Evolutionary conservation across 2,329 filamentous ascomycete species (phyloP), one percentile per base, ranked within the genome.

Genomic region (Sphaerulina vaccinii): DNA sequence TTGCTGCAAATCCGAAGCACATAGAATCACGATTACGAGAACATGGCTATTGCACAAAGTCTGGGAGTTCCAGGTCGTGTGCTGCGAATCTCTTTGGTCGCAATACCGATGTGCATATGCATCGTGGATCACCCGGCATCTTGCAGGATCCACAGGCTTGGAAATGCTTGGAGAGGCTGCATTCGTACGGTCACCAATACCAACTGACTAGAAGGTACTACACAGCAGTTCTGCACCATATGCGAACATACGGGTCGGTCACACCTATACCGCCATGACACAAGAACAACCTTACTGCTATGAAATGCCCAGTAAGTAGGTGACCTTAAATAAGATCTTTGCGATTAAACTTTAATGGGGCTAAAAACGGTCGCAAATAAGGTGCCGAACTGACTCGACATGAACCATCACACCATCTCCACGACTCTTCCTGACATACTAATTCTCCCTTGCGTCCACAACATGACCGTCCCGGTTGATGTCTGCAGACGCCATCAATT

Each of bases 261-360:
- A 11, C 32, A 35, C 13, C 5, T 35, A 35, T 35, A 35, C 32
- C 32, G 16, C 5, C 32, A 35, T n/a, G 32, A 35, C 32, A 35
- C 32, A 35, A 35, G 16, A 15, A 35, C 5, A 35, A 35, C 32
- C 32, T n/a, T 35, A 35, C 32, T 35, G 32, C 32, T 15, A 35
- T 15, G 5, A 35, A 35, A 15, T 15, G 13, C 16, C 13, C 13
- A 35, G 32, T 15, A n/a, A 11, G 32, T 35, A 35, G 32, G 16
- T n/a, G 32, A n/a, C 7, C 13, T 5, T 35, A 15, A n/a, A 6
- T 15, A 32, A 44, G 35, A n/a, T n/a, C n/a, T n/a, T n/a, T n/a
- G n/a, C n/a, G n/a, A n/a, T n/a, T 46, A 46, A 46, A 33, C 43
- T 46, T 46, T 46, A 21, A 36, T 46, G 43, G 27, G 36, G 18